Base-by-base conservation (phyloP, 2,329 filamentous ascomycete species). In the Colletotrichum costaricense region DNA sequence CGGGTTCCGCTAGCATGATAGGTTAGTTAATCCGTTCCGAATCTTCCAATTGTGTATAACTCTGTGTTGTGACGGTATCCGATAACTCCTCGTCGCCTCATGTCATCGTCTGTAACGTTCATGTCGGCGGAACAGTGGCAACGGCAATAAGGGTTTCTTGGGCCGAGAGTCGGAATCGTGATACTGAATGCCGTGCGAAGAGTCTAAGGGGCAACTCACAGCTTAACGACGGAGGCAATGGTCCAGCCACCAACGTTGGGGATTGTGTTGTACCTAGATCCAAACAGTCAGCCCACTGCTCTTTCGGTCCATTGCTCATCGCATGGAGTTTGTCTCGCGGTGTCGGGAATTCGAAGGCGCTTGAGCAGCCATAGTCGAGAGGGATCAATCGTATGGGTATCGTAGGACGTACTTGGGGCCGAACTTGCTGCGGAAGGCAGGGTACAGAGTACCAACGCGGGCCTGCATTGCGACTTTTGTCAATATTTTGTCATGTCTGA, bases 371-470 rank as follows among this genome's bases (percentile, higher is more conserved):
- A 46, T 7, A 16, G 58, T 11, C 6, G 7, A 0, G 4, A 5
- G 4, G 28, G 35, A 46, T 46, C 9, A 9, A 42, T 55, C 49
- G 46, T 3, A 42, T n/a, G 12, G 6, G 46, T 11, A 28, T 11
- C 38, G 52, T 42, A 52, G 46, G 74, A 81, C 81, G 84, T 89
- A 93, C 91, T 91, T 92, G 66, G 91, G 91, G 81, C 90, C 91
- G 81, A 90, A 92, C 77, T 87, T 85, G 84, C 89, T 92, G 55
- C 63, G 69, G 73, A 67, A 75, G 59, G 74, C 71, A 60, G 74
- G 74, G 67, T 75, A 72, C 54, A 30, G 26, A 57, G 57, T 62
- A 55, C 69, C 69, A 9, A 67, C 56, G 55, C 70, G 59, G 54
- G 54, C 7, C 72, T 71, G 19, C 8, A 24, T n/a, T 35, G 55